These are phyloP conservation scores for Verticillium zaregamsianum DNA, from an alignment of 2,329 filamentous ascomycete species.

Conservation along the genomic window DNA sequence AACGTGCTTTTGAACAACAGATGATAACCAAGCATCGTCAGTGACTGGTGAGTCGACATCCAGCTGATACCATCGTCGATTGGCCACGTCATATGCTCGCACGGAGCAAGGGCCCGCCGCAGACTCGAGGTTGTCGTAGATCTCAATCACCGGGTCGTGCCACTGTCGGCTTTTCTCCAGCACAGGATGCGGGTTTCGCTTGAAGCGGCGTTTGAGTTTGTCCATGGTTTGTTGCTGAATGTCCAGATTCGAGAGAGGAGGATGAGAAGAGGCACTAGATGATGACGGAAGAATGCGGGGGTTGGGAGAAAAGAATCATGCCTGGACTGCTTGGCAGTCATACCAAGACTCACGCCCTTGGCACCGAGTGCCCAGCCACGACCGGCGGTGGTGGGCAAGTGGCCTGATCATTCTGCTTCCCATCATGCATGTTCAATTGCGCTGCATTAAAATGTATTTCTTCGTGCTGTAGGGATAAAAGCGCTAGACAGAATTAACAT, in stretches of 20 bases:
- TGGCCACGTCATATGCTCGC: conserved; percentile 12
- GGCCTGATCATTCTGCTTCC: background rate
- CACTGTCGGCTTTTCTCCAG: conserved; percentile 6
- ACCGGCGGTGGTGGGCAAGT: background rate
- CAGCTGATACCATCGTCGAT: conserved; percentile 14
- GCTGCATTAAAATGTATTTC: no score
- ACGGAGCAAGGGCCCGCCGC: conserved; percentile 5
- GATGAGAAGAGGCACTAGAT: background rate
- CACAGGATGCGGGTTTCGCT: background rate
- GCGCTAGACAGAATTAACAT: no score
- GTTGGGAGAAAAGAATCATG: background rate
- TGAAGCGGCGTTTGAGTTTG: background rate
- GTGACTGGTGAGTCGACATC: conserved; percentile 7
- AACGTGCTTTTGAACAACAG: conserved; percentile 4
- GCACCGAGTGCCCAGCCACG: background rate
- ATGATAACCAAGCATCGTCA: conserved; percentile 6
- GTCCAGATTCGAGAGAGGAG: background rate
- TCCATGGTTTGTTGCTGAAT: background rate
- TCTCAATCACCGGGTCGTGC: conserved; percentile 11
- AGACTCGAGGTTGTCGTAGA: conserved; percentile 6
- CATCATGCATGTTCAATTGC: no score
- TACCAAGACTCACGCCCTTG: background rate
- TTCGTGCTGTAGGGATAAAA: no score
- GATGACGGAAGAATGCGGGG: background rate
- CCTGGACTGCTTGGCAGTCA: background rate